A percentile compares a stretch with the other conserved stretches of the same genome.
phyloP scores from a whole-genome alignment of 352 stramenopile species.

The Pythium volutum region DNA sequence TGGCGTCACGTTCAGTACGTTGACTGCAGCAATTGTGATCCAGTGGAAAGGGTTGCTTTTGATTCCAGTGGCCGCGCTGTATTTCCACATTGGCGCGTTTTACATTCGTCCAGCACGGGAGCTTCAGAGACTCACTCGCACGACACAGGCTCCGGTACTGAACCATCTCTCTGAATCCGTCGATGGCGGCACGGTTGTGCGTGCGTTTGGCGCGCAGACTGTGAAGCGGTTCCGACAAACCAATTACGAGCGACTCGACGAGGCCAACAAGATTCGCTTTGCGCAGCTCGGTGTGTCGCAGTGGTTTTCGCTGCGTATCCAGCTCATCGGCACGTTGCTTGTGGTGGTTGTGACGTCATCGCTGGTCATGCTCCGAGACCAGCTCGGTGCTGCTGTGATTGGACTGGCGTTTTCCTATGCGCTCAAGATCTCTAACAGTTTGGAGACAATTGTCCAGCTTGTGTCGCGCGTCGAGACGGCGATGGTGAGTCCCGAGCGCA shows the following conservation, averaged over 20 bases:
- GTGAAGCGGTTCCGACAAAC: conserved; percentile 36
- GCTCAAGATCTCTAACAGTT: conserved; percentile 60
- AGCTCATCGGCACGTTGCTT: conserved; percentile 42
- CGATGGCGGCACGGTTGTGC: conserved; percentile 41
- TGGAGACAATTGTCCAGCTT: conserved; percentile 69
- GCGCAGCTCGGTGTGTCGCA: conserved; percentile 34
- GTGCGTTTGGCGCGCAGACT: conserved; percentile 49
- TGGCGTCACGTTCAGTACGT: conserved; percentile 47
- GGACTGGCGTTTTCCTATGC: conserved; percentile 85
- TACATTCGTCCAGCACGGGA: conserved; percentile 54
- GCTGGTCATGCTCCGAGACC: conserved; percentile 37
- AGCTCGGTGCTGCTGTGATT: conserved; percentile 52
- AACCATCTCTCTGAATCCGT: conserved; percentile 55
- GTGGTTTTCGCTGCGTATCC: conserved; percentile 48
- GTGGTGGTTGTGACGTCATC: conserved; percentile 38
- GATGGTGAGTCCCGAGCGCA: conserved; percentile 82
- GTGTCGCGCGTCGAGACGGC: conserved; percentile 33
- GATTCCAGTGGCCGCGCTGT: conserved; percentile 71
- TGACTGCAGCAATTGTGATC: conserved; percentile 60
- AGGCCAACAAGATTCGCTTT: conserved; percentile 20
- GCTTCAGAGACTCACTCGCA: conserved; percentile 48
- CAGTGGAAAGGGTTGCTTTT: conserved; percentile 62
- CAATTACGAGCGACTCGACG: conserved; percentile 31
- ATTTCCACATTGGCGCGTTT: conserved; percentile 51
- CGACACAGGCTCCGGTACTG: conserved; percentile 42